Evolutionary conservation across 345 rosid species (phyloP), one percentile per base, ranked within the genome.

Genomic region (Brassica carinata): DNA sequence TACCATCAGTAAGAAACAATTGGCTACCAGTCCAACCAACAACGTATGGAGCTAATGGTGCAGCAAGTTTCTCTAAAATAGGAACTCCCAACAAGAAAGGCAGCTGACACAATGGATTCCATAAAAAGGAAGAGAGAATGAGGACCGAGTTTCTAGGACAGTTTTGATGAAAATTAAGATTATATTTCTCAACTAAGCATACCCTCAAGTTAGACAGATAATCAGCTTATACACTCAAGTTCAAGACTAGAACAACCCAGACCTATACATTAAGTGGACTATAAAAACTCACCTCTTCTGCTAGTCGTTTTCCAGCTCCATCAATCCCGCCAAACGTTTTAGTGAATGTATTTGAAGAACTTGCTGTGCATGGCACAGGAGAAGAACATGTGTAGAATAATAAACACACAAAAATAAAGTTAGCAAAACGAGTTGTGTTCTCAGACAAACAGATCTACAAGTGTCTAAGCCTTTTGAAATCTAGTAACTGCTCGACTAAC

Each of bases 281-380:
- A 31, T 3, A 1, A n/a, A 26, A 51, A 7, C 91, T 91, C 83
- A 93, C 99, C 86, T 96, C 99, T 65, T 90, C 91, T 33, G 99
- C 98, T 69, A 96, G 84, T 76, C 99, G 85, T 81, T 85, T 93
- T 69, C 99, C 99, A 81, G 98, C 99, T 74, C 96, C 99, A 85
- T 89, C 94, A 10, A 96, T 79, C 67, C 99, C 99, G 72, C 90
- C 66, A 79, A 96, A 92, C 26, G 99, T 96, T 85, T 88, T 96
- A 59, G 90, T 86, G 79, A 73, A 92, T 8, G 93, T 86, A 69
- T 96, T 96, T 36, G 87, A 85, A 2, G 98, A 92, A 89, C 99
- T 96, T 48, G 97, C 99, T 95, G 96, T 82, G 77, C 64, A 72
- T 36, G 76, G n/a, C n/a, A n/a, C n/a, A n/a, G n/a, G n/a, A n/a